phyloP scores from a whole-genome alignment of 2,329 filamentous ascomycete species.

The Colletotrichum sp. region DNA sequence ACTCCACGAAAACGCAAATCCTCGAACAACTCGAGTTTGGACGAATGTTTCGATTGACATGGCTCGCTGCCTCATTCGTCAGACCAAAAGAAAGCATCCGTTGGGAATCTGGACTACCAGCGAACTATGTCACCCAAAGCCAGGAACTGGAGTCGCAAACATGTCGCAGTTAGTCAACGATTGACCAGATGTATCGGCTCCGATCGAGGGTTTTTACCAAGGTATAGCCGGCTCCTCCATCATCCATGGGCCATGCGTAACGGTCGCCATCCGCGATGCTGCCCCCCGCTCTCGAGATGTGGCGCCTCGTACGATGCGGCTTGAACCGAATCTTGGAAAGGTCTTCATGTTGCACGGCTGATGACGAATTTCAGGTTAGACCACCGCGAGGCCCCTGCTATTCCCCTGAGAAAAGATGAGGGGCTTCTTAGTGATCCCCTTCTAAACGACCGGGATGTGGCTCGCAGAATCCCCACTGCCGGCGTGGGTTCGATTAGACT shows the following conservation, averaged over 20 bases:
- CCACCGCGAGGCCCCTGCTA: slow-evolving; percentile 1
- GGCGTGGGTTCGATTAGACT: slow-evolving; percentile 1
- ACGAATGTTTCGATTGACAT: neutral
- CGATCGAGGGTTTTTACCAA: neutral
- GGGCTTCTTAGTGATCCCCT: neutral
- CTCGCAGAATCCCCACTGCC: neutral
- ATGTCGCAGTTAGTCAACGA: neutral
- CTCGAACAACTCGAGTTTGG: neutral
- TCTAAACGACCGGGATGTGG: neutral
- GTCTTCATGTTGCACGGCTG: neutral
- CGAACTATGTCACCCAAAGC: neutral
- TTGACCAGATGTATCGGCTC: neutral
- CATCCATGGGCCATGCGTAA: neutral
- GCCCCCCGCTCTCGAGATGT: neutral
- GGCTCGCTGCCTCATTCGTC: neutral
- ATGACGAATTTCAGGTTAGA: slow-evolving; percentile 1
- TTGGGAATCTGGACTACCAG: neutral
- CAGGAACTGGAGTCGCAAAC: neutral
- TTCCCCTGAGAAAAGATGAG: neutral
- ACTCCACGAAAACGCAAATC: neutral
- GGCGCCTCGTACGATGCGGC: slow-evolving; percentile 12
- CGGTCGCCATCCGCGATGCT: neutral
- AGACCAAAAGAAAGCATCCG: neutral
- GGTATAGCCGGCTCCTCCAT: neutral
- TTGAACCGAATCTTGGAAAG: neutral